Evolutionary conservation across 495 filamentous ascomycete species (phyloP).

Genomic region (Penicillium goetzii): DNA sequence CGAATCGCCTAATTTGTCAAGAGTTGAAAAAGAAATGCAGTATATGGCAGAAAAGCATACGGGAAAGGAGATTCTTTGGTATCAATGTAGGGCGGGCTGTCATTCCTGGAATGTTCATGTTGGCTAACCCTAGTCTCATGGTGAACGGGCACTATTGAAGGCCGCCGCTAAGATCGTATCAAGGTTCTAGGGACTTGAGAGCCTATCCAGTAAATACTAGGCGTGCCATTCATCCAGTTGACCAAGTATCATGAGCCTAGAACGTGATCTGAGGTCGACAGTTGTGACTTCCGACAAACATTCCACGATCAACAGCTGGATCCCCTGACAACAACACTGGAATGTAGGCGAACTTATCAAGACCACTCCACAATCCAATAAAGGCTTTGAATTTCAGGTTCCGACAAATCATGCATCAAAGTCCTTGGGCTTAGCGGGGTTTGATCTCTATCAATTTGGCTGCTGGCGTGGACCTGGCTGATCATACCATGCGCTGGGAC

Average conservation of each 20-base stretch:
- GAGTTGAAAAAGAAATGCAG: background rate
- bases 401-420: background rate
- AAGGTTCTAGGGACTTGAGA: background rate
- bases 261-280: constrained; percentile 7
- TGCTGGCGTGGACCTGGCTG: constrained; percentile 23
- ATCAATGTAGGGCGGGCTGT: background rate
- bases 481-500: constrained; percentile 24
- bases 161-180: background rate
- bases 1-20: background rate
- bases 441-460: background rate
- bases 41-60: background rate
- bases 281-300: constrained; percentile 8
- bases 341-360: constrained; percentile 25
- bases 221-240: background rate
- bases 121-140: background rate
- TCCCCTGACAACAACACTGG: constrained; percentile 33
- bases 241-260: constrained; percentile 8
- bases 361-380: constrained; percentile 21
- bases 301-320: constrained; percentile 24
- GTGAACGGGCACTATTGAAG: background rate
- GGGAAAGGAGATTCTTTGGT: background rate
- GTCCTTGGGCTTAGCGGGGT: background rate
- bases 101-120: constrained; percentile 1
- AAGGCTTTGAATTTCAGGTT: background rate
- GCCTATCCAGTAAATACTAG: background rate